phyloP scores from a whole-genome alignment of 2,329 filamentous ascomycete species.

The Penicillium sp. region DNA sequence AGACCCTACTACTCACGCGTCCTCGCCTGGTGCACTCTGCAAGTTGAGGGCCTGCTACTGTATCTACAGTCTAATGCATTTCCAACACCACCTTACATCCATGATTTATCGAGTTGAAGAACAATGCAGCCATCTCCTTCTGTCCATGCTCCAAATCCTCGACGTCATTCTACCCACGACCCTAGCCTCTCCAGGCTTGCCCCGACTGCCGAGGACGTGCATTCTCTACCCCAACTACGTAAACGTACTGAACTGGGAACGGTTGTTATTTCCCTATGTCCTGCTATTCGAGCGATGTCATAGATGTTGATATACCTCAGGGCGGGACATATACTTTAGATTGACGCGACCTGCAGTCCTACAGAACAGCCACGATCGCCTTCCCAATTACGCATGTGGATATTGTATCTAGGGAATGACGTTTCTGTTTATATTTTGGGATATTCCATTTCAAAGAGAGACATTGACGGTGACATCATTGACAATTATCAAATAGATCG shows the following conservation, averaged over 20 bases:
- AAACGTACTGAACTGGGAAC: conserved; percentile 3
- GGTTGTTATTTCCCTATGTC: not conserved
- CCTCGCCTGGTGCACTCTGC: not conserved
- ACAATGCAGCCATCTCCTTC: no score
- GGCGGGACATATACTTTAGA: not conserved
- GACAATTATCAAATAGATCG: not conserved
- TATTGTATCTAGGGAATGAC: not conserved
- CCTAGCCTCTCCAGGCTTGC: not conserved
- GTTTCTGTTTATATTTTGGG: not conserved
- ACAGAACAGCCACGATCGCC: not conserved
- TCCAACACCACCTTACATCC: not conserved
- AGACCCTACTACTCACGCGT: not conserved
- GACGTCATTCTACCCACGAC: not conserved
- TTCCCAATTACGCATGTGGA: not conserved
- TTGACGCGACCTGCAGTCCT: not conserved
- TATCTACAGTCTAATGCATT: not conserved
- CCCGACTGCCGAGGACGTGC: conserved; percentile 7
- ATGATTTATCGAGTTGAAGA: no score
- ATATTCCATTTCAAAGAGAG: not conserved
- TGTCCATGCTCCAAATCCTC: not conserved
- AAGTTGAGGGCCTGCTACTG: no score
- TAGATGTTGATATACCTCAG: not conserved
- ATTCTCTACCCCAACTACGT: conserved; percentile 17
- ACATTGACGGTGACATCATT: not conserved
- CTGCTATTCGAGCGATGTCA: not conserved